Evolutionary conservation across 805 yeast genomes (phyloP), one percentile per base, ranked within the genome.

Genomic region (Starmerella bacillaris): DNA sequence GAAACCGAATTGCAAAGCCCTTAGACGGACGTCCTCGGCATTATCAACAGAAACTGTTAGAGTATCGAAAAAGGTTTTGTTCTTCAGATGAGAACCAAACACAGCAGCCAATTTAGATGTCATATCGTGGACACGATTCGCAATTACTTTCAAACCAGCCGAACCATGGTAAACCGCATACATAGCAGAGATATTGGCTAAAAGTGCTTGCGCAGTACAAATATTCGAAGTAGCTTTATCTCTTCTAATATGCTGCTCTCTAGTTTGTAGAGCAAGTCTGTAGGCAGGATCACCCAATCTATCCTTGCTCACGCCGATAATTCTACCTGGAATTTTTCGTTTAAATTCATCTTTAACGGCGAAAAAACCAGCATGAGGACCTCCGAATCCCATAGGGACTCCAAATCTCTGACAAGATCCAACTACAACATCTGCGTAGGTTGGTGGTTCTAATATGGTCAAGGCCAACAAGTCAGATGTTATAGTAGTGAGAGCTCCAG

Each of bases 361-460:
- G 49, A 89, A 84, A 60, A 80, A 89, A 1, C 94, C 98, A 31
- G 98, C 96, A 56, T 89, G 98, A 3, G 98, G 98, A 16, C 98
- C 98, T 51, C 98, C 98, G 54, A 73, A 89, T 5, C 96, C 98
- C 63, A 86, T 70, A 37, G 98, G 96, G 27, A 86, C 95, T 51
- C 98, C 98, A 49, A 89, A 82, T 56, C 98, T 68, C 64, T 89
- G 98, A 4, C 95, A 68, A 6, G 83, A 72, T 32, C 98, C 98
- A 30, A 89, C 62, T 2, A 77, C 94, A 34, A 89, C 77, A 55
- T 89, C 98, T 29, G 96, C 96, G 37, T 82, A 83, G 15, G 77
- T 62, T 3, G 98, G 98, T 14, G 95, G 78, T 48, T 75, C 72
- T 40, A 86, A 59, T 28, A 89, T 55, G 0, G 94, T 80, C 47